These are phyloP conservation scores for Suillus cothurnatus DNA, from an alignment of 768 basidiomycete genomes.

Conservation along the genomic window DNA sequence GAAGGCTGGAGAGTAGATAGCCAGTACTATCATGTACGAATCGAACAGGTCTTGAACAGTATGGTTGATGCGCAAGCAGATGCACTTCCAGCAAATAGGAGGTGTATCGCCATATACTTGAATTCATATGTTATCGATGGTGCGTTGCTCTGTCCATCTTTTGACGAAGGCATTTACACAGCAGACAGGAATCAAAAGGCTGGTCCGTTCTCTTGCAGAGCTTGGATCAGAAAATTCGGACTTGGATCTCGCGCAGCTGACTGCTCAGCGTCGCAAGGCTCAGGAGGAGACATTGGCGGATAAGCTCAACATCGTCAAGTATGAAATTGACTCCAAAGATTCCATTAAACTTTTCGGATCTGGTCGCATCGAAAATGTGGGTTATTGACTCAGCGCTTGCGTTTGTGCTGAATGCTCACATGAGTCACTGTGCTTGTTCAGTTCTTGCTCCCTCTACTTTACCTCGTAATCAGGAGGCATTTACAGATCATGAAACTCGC, in stretches of 20 bases:
- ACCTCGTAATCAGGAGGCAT: conserved; percentile 37
- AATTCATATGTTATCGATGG: conserved; percentile 1
- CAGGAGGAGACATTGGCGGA: conserved; percentile 28
- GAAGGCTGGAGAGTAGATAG: conserved; percentile 1
- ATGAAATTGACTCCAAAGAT: conserved; percentile 32
- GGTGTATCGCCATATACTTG: conserved; percentile 29
- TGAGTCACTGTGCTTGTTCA: conserved; percentile 14
- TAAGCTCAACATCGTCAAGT: conserved; percentile 31
- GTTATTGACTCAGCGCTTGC: conserved; percentile 4
- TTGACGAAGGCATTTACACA: neutral
- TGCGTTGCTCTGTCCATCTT: neutral
- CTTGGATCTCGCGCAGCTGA: conserved; percentile 16
- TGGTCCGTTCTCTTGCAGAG: neutral
- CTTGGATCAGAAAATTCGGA: conserved; percentile 26
- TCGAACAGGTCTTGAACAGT: conserved; percentile 22
- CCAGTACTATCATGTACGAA: conserved; percentile 14
- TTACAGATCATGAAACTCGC: conserved; percentile 16
- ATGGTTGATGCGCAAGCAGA: conserved; percentile 21
- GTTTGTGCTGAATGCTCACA: neutral
- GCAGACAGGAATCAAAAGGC: neutral
- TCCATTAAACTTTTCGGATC: conserved; percentile 25
- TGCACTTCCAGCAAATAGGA: conserved; percentile 22
- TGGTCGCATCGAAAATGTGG: conserved; percentile 37
- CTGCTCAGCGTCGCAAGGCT: conserved; percentile 9
- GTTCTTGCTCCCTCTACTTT: conserved; percentile 38